These are phyloP conservation scores for Iberis pinnata DNA, from an alignment of 345 rosid species.

Conservation along the genomic window DNA sequence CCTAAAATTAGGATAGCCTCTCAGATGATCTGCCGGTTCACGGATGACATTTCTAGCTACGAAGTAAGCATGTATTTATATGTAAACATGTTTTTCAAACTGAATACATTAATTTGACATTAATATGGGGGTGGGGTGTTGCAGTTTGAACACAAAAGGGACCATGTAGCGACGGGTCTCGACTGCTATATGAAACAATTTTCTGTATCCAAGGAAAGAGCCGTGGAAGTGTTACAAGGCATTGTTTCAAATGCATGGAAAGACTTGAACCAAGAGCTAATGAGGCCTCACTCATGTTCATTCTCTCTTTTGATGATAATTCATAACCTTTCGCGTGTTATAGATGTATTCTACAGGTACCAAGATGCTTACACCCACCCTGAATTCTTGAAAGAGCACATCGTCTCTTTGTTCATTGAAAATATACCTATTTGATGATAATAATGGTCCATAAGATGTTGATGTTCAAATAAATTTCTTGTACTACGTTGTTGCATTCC, in stretches of 20 bases:
- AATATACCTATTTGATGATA: conserved; percentile 1
- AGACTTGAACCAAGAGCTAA: conserved; percentile 24
- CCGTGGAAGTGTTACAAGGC: neutral
- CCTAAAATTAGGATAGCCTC: conserved; percentile 24
- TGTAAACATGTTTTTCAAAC: too few species aligned
- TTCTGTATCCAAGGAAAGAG: conserved; percentile 16
- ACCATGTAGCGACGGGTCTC: conserved; percentile 21
- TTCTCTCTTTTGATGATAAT: conserved; percentile 17
- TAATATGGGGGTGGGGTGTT: too few species aligned
- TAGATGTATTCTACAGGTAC: conserved; percentile 22
- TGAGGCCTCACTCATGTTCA: conserved; percentile 4
- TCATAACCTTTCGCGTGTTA: conserved; percentile 7
- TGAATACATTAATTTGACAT: too few species aligned
- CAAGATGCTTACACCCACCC: conserved; percentile 21
- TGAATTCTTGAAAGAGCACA: neutral
- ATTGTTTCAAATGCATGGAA: conserved; percentile 21
- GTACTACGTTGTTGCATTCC: too few species aligned
- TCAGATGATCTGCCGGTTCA: neutral
- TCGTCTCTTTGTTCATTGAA: conserved; percentile 2
- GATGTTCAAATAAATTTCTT: too few species aligned
- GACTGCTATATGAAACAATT: conserved; percentile 26
- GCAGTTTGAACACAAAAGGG: conserved; percentile 18
- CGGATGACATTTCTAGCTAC: conserved; percentile 14
- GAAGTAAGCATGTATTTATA: conserved; percentile 11
- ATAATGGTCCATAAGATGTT: too few species aligned